These are phyloP conservation scores for Toxoplasma gondii DNA, from an alignment of 169 alveolate genomes.

Conservation along the genomic window DNA sequence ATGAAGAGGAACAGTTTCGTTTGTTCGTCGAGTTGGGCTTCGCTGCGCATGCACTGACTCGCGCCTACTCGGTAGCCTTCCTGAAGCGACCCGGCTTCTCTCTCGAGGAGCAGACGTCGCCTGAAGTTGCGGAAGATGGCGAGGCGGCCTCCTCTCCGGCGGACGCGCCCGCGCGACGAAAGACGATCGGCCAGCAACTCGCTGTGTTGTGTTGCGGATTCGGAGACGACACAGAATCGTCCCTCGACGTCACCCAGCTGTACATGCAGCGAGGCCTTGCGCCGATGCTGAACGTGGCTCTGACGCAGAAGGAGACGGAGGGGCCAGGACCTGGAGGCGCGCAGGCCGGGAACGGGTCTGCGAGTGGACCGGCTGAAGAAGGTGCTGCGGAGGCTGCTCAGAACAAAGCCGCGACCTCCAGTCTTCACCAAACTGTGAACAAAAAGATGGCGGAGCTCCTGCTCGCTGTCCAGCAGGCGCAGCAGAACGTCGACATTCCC, in stretches of 20 bases:
- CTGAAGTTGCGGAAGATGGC: not conserved
- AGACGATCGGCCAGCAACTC: constrained; percentile 58
- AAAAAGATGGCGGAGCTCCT: constrained; percentile 87
- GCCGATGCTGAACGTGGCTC: constrained; percentile 67
- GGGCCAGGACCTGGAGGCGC: constrained; percentile 59
- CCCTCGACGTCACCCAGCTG: constrained; percentile 72
- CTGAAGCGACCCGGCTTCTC: constrained; percentile 73
- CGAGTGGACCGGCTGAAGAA: constrained; percentile 21
- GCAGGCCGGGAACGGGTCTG: constrained; percentile 31
- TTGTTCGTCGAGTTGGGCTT: constrained; percentile 51
- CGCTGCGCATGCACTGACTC: constrained; percentile 31
- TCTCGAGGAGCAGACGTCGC: constrained; percentile 46
- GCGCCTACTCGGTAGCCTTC: constrained; percentile 71
- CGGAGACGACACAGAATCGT: constrained; percentile 69
- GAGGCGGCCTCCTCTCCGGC: constrained; percentile 2
- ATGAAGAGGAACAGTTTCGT: constrained; percentile 43
- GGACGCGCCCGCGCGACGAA: not conserved
- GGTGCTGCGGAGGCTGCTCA: not conserved
- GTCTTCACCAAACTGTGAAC: constrained; percentile 76
- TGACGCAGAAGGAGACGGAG: constrained; percentile 30
- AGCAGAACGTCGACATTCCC: constrained; percentile 92
- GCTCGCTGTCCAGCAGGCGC: constrained; percentile 91
- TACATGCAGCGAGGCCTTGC: constrained; percentile 76
- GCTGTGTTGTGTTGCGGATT: constrained; percentile 72
- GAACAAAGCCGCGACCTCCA: constrained; percentile 9